Conservation (phyloP, 176 grass and related monocot genomes). For the Rhynchospora pubera region DNA sequence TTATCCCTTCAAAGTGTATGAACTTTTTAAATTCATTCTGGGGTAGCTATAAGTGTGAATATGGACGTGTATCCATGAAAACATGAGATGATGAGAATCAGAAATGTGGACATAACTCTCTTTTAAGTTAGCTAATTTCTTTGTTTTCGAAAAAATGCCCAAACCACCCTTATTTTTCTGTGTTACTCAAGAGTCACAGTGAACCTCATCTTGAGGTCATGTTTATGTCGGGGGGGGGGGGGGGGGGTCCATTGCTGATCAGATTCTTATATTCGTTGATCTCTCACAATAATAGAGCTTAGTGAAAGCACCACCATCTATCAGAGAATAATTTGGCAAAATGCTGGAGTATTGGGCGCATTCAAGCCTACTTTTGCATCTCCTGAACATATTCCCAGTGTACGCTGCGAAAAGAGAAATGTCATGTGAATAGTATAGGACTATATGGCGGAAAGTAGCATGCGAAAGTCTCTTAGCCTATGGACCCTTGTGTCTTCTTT, state of each 20-base stretch:
- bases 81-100: background rate
- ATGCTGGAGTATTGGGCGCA: background rate
- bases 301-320: background rate
- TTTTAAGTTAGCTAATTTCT: background rate
- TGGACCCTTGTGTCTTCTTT: no score
- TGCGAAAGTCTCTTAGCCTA: background rate
- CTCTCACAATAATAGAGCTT: background rate
- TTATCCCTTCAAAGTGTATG: no score
- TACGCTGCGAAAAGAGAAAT: background rate
- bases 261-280: background rate
- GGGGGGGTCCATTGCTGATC: background rate
- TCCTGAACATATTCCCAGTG: background rate
- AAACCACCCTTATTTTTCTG: background rate
- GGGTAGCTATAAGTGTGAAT: background rate
- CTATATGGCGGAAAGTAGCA: background rate
- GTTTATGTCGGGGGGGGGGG: background rate
- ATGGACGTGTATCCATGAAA: background rate
- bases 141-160: background rate
- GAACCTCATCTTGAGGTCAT: background rate
- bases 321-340: background rate
- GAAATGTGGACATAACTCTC: background rate
- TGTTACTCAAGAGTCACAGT: background rate
- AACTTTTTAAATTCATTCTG: background rate
- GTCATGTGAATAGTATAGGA: background rate
- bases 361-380: background rate